phyloP scores from a whole-genome alignment of 2,329 filamentous ascomycete genomes.

The Hortaea werneckii region DNA sequence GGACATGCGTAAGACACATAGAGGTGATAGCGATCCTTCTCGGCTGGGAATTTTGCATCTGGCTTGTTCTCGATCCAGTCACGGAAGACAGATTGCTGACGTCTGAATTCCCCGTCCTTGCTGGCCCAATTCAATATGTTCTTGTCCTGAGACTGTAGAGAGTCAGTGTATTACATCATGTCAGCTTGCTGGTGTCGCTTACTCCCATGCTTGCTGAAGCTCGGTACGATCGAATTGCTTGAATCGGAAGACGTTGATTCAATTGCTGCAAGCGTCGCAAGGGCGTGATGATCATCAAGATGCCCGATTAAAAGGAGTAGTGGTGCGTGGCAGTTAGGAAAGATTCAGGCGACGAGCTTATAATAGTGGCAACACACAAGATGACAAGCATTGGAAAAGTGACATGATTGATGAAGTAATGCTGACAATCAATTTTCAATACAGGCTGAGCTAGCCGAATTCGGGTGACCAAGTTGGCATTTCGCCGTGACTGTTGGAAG shows the following conservation, averaged over 20 bases:
- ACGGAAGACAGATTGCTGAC: constrained; percentile 73
- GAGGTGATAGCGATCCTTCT: constrained; percentile 86
- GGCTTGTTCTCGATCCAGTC: constrained; percentile 64
- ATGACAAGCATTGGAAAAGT: neutral
- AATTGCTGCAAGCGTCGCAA: neutral
- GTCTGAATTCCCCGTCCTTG: constrained; percentile 83
- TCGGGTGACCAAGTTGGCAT: too few species aligned
- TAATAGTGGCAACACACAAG: neutral
- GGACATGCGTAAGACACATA: constrained; percentile 92
- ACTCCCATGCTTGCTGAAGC: neutral
- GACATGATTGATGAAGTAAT: neutral
- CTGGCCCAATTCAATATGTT: constrained; percentile 44
- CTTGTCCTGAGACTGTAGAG: neutral
- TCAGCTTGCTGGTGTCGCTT: neutral
- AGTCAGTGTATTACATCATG: neutral
- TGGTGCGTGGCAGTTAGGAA: neutral
- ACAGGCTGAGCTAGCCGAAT: neutral
- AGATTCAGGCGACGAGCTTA: neutral
- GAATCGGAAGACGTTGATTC: neutral
- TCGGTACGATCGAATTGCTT: neutral
- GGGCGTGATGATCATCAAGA: neutral
- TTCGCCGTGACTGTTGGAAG: too few species aligned
- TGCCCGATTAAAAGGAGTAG: neutral
- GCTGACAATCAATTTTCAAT: neutral
- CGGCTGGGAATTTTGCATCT: constrained; percentile 67